Percentiles rank a stretch among this genome's conserved stretches.
Conservation (phyloP, 140 eudicot genomes). For the Stevia rebaudiana region DNA sequence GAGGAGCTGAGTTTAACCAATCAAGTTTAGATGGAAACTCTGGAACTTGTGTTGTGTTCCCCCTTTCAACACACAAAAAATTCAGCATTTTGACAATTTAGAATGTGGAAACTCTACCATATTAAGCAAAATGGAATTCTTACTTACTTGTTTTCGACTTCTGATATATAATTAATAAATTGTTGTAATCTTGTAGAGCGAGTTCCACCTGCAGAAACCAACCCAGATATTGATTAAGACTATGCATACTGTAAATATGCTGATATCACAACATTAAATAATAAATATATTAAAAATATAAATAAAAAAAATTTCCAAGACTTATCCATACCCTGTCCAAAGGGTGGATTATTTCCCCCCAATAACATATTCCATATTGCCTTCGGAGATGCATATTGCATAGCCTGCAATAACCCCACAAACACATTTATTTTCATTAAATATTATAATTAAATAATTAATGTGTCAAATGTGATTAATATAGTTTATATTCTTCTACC, state of each 20-base stretch:
- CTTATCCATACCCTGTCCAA: conserved; percentile 29
- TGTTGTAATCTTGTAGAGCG: conserved; percentile 62
- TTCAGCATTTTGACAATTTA: conserved; percentile 1
- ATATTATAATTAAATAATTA: not conserved
- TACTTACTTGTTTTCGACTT: conserved; percentile 64
- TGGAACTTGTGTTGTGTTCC: conserved; percentile 59
- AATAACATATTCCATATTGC: conserved; percentile 81
- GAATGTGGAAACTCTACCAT: not conserved
- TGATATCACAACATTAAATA: not conserved
- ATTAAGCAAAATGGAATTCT: not conserved
- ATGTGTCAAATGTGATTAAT: conserved; percentile 15
- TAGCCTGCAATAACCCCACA: conserved; percentile 54
- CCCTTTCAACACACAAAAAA: conserved; percentile 33
- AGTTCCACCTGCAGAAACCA: conserved; percentile 43
- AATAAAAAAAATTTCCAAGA: too few relatives aligned
- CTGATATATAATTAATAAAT: conserved; percentile 73
- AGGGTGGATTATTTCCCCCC: conserved; percentile 57
- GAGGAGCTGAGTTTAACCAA: conserved; percentile 94
- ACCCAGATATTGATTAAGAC: conserved; percentile 9
- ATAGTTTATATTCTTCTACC: too few relatives aligned
- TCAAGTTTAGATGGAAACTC: conserved; percentile 96
- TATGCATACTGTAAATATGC: not conserved
- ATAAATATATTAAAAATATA: too few relatives aligned
- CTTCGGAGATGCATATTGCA: conserved; percentile 96
- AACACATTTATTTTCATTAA: not conserved